Percentiles rank a stretch among this genome's conserved stretches.
These are phyloP conservation scores for Sequoia sempervirens DNA, from an alignment of 75 land plant species.

Conservation along the genomic window DNA sequence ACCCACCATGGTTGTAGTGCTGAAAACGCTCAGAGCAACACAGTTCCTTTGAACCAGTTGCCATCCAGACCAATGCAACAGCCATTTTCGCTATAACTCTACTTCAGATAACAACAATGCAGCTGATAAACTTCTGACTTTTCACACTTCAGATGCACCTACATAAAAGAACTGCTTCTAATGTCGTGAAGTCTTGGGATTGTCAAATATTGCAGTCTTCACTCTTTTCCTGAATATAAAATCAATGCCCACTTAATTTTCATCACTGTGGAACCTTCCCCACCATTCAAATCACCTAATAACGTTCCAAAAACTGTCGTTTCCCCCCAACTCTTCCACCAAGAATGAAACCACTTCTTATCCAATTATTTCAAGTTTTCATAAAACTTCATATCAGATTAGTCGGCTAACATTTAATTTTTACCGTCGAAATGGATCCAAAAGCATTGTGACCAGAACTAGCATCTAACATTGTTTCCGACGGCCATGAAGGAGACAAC, in stretches of 20 bases:
- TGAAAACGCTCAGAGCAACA: background rate
- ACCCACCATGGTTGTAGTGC: background rate
- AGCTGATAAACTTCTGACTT: background rate
- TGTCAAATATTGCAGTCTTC: background rate
- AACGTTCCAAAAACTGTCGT: slow-evolving; percentile 2
- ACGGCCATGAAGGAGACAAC: background rate
- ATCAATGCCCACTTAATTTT: background rate
- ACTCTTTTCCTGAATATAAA: background rate
- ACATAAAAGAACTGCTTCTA: background rate
- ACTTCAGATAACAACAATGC: background rate
- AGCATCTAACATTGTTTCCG: background rate
- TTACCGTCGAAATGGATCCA: background rate
- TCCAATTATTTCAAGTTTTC: background rate
- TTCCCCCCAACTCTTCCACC: background rate
- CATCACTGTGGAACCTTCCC: background rate
- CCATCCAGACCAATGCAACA: background rate
- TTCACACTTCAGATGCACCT: background rate
- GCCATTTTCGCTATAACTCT: background rate
- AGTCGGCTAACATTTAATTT: background rate
- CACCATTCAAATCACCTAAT: background rate
- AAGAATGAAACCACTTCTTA: background rate
- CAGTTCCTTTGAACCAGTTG: background rate
- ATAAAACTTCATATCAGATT: background rate
- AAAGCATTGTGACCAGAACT: background rate
- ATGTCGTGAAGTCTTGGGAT: background rate